Evolutionary conservation across 257 asterid species (phyloP), one percentile per base, ranked within the genome.

Genomic region (Ophiorrhiza pumila): DNA sequence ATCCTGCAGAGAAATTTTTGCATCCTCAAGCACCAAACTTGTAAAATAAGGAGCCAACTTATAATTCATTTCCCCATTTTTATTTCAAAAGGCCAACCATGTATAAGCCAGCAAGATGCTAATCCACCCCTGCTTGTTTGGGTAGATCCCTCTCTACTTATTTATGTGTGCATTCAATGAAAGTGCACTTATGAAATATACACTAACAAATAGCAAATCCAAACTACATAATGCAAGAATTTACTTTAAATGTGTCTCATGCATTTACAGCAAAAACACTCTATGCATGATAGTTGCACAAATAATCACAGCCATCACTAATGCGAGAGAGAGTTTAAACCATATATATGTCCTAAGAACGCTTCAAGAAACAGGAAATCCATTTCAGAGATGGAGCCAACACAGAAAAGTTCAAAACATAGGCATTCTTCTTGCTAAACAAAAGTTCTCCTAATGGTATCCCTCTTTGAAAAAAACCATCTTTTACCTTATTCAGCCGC

Each of bases 1-100:
- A 82, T 92, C 99, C 98, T 95, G 52, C 39, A 68, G 64, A 7
- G 69, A 22, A 71, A 77, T 57, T 3, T n/a, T 53, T 61, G 58
- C 49, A 6, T 1, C 14, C 45, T 27, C 49, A 43, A 68, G 25
- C 29, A 18, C 43, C 43, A 34, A 53, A 62, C 23, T 37, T 62
- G 46, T 42, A 29, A 31, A 15, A 42, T 35, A 32, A 45, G 50
- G 35, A 49, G 46, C 34, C 34, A 50, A 47, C 65, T 23, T 61
- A 32, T 32, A 29, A 20, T 45, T 55, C 59, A 18, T 18, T n/a
- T 41, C 23, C 34, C 56, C 14, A 52, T 55, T 42, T 22, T 49
- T 13, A 10, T 32, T 37, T 0, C 37, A 52, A 52, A 53, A 35
- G 5, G 50, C 34, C 4, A 20, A 67, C 31, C 31, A n/a, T 11